Conservation (phyloP, 129 eudicot species). For the Lactuca sativa region DNA sequence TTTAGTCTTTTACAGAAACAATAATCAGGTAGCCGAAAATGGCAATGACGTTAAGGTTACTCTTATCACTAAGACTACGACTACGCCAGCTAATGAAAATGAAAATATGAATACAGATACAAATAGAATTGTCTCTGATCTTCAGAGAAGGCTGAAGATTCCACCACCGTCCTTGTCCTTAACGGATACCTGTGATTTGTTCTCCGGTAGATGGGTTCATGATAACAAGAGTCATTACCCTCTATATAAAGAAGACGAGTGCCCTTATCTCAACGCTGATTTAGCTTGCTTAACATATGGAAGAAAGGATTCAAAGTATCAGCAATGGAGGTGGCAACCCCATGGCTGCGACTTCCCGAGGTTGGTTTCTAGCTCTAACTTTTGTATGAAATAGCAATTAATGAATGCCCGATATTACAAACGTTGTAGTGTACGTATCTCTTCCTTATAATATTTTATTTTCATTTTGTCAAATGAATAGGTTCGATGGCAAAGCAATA, state of each 20-base stretch:
- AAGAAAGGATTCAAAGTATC: slow-evolving; percentile 42
- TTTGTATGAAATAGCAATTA: not conserved
- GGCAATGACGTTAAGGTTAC: slow-evolving; percentile 12
- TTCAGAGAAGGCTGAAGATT: slow-evolving; percentile 28
- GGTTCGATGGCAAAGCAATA: slow-evolving; percentile 61
- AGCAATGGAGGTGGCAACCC: slow-evolving; percentile 51
- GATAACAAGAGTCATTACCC: slow-evolving; percentile 43
- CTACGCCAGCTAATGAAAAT: not conserved
- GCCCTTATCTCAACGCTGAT: slow-evolving; percentile 29
- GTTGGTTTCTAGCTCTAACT: slow-evolving; percentile 18
- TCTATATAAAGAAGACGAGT: slow-evolving; percentile 34
- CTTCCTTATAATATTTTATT: slow-evolving; percentile 12
- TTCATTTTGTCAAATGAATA: slow-evolving; percentile 17
- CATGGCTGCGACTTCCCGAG: slow-evolving; percentile 43
- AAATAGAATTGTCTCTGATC: slow-evolving; percentile 16
- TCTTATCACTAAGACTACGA: not conserved
- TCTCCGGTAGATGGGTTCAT: slow-evolving; percentile 37
- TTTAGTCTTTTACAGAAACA: slow-evolving; percentile 25
- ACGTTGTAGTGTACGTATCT: not conserved
- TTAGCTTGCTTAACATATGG: slow-evolving; percentile 45
- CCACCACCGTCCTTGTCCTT: slow-evolving; percentile 14
- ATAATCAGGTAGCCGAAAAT: slow-evolving; percentile 15
- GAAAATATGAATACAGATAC: not conserved
- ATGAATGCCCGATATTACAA: not conserved
- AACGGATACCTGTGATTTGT: slow-evolving; percentile 38